Conservation (phyloP, 345 rosid genomes). For the Gossypium ekmanianum region DNA sequence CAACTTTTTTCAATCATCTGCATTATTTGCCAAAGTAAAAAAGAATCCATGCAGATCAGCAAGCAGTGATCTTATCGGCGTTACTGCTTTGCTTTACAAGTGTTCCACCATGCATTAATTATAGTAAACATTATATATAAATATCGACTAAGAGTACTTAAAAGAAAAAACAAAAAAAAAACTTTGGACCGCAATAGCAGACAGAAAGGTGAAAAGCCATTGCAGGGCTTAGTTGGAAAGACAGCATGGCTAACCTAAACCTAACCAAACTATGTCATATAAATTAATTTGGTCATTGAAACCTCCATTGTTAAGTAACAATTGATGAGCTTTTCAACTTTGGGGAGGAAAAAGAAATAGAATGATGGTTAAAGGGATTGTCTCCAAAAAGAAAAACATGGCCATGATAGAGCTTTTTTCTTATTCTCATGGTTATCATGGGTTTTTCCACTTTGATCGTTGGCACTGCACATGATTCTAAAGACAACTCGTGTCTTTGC, state of each 20-base stretch:
- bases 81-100: not conserved
- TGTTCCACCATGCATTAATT: not conserved
- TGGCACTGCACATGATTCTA: not conserved
- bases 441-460: not conserved
- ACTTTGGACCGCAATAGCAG: conserved; percentile 20
- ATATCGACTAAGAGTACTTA: too few species aligned
- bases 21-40: conserved; percentile 11
- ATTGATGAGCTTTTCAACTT: not conserved
- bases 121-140: not conserved
- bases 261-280: not conserved
- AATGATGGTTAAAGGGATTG: not conserved
- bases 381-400: conserved; percentile 11
- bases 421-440: not conserved
- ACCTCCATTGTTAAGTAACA: not conserved
- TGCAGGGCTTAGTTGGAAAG: conserved; percentile 30
- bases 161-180: not conserved
- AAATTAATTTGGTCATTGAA: not conserved
- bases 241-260: conserved; percentile 11
- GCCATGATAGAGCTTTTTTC: not conserved
- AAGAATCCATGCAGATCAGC: not conserved
- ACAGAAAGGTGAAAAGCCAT: conserved; percentile 25
- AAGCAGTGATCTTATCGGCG: too few species aligned
- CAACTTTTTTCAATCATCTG: conserved; percentile 6
- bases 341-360: not conserved
- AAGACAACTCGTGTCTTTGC: too few species aligned